Percentiles rank a stretch among this genome's conserved stretches.
Conservation (phyloP, 495 filamentous ascomycete species). For the Apodospora peruviana region DNA sequence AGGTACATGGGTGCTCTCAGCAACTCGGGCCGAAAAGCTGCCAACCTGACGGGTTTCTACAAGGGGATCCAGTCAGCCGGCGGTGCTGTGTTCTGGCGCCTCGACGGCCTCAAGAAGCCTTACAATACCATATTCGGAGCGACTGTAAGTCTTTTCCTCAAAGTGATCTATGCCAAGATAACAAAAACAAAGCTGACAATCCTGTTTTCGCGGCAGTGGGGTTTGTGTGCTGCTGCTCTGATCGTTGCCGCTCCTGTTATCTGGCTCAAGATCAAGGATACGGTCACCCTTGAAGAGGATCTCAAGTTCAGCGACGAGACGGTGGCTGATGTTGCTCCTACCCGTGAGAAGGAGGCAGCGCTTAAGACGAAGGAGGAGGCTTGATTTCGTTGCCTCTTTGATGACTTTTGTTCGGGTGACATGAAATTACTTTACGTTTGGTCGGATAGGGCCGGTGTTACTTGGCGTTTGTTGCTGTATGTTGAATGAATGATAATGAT, state of each 20-base stretch:
- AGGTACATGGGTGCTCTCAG: slow-evolving; percentile 90
- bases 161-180: background rate
- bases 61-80: slow-evolving; percentile 95
- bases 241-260: slow-evolving; percentile 75
- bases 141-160: slow-evolving; percentile 28
- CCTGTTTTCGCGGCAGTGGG: slow-evolving; percentile 54
- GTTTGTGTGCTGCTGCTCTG: slow-evolving; percentile 63
- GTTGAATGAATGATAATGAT: too few relatives aligned
- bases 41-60: slow-evolving; percentile 93
- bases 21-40: slow-evolving; percentile 86
- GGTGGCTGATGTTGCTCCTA: slow-evolving; percentile 51
- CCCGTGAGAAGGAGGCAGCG: slow-evolving; percentile 4
- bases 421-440: background rate
- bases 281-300: slow-evolving; percentile 66
- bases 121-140: slow-evolving; percentile 59
- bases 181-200: slow-evolving; percentile 1
- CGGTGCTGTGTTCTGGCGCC: slow-evolving; percentile 76
- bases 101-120: slow-evolving; percentile 59
- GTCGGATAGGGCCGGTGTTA: background rate
- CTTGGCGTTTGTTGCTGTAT: too few relatives aligned
- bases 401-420: background rate
- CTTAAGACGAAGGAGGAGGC: background rate
- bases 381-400: background rate
- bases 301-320: slow-evolving; percentile 81
- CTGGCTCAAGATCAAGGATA: slow-evolving; percentile 71